A percentile compares a stretch with the other conserved stretches of the same genome.
Evolutionary conservation across 805 yeast genomes (phyloP).

Genomic region (Yarrowia sp.): DNA sequence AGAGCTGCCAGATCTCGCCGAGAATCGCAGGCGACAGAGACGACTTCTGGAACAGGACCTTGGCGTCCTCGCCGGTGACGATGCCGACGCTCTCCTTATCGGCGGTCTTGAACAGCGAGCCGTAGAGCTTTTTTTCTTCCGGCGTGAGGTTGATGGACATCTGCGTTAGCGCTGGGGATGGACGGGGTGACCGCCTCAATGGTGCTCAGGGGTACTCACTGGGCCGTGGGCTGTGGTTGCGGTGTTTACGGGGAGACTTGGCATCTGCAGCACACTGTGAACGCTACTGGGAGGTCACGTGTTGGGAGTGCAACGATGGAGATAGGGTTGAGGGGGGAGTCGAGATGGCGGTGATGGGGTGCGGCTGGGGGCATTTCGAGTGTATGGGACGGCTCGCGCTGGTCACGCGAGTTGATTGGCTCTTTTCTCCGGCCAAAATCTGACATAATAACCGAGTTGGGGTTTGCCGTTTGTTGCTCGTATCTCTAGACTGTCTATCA

Average conservation of each 20-base stretch:
- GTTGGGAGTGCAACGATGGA: too few species aligned
- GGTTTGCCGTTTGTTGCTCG: too few species aligned
- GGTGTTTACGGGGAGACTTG: constrained; percentile 23
- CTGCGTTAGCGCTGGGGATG: neutral
- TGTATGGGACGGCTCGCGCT: too few species aligned
- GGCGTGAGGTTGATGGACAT: constrained; percentile 35
- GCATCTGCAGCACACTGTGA: neutral
- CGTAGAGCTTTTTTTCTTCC: constrained; percentile 73
- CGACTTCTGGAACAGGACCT: constrained; percentile 78
- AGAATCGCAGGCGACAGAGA: constrained; percentile 74
- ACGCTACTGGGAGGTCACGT: constrained; percentile 13
- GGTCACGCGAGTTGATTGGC: too few species aligned
- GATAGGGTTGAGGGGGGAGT: too few species aligned
- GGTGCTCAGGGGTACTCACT: constrained; percentile 15
- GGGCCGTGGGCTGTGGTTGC: constrained; percentile 21
- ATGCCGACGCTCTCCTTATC: constrained; percentile 78
- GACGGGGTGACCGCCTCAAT: neutral
- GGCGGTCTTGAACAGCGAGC: constrained; percentile 71
- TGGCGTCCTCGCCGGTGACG: constrained; percentile 84
- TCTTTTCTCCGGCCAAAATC: too few species aligned
- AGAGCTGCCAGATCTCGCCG: constrained; percentile 91
- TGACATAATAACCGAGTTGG: too few species aligned
- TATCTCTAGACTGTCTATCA: too few species aligned
- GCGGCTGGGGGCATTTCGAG: too few species aligned
- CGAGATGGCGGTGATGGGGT: too few species aligned